Evolutionary conservation across 106 monocot species (phyloP).

Genomic region (Amphibolis antarctica): DNA sequence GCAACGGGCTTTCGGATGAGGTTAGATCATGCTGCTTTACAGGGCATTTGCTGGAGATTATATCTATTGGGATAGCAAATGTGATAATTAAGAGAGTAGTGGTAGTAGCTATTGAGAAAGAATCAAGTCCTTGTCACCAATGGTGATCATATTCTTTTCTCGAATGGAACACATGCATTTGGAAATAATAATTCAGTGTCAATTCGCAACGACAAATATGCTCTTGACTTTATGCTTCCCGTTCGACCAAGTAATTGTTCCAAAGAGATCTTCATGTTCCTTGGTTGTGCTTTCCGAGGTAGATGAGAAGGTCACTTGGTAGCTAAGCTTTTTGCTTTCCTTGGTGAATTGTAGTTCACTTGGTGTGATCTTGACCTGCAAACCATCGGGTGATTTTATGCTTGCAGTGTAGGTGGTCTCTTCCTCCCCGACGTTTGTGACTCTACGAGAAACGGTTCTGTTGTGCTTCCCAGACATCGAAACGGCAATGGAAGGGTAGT

Average conservation of each 20-base stretch:
- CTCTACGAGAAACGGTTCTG: conserved; percentile 32
- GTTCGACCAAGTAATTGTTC: conserved; percentile 63
- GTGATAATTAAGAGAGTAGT: no score
- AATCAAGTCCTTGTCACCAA: no score
- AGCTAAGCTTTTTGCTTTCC: conserved; percentile 30
- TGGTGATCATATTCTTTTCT: no score
- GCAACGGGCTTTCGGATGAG: no score
- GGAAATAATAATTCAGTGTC: no score
- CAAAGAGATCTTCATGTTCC: conserved; percentile 36
- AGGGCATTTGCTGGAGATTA: no score
- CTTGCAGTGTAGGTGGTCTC: conserved; percentile 35
- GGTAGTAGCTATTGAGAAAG: no score
- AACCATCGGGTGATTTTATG: conserved; percentile 36
- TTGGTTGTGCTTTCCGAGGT: neutral
- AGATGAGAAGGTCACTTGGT: conserved; percentile 52
- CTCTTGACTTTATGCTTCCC: conserved; percentile 52
- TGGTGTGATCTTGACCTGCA: conserved; percentile 54
- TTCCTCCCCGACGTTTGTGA: conserved; percentile 48
- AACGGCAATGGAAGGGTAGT: conserved; percentile 69
- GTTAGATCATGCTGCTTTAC: no score
- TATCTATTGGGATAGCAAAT: no score
- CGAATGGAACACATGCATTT: no score
- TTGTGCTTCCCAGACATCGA: conserved; percentile 12
- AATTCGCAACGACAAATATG: conserved; percentile 31
- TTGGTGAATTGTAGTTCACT: conserved; percentile 51